Evolutionary conservation across 352 stramenopile species (phyloP).

Genomic region (Plasmopara muralis): DNA sequence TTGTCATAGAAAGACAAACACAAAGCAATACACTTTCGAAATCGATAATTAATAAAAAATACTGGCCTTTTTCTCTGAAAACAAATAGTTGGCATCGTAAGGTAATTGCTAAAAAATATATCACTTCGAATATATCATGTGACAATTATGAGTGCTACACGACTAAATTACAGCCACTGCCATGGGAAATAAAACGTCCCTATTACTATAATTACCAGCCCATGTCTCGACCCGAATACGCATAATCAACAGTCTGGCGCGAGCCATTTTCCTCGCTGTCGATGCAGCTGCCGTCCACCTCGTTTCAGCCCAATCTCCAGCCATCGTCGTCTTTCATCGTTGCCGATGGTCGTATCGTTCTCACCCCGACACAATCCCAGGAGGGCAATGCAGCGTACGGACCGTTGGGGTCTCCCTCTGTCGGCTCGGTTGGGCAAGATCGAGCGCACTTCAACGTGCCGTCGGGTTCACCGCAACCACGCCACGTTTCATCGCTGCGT

Average conservation of each 20-base stretch:
- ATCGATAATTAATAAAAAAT: too few species aligned
- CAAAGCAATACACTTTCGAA: too few species aligned
- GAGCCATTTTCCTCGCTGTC: background rate
- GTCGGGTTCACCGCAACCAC: slow-evolving; percentile 4
- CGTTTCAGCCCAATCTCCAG: slow-evolving; percentile 2
- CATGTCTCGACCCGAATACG: background rate
- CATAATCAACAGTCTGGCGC: background rate
- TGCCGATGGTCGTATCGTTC: slow-evolving; percentile 32
- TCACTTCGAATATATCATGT: too few species aligned
- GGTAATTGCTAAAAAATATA: too few species aligned
- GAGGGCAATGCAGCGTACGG: slow-evolving; percentile 24
- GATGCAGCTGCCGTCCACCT: slow-evolving; percentile 18
- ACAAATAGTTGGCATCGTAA: too few species aligned
- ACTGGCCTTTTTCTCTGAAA: too few species aligned
- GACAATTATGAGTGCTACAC: too few species aligned
- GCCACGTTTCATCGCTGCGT: slow-evolving; percentile 18
- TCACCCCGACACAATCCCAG: slow-evolving; percentile 26
- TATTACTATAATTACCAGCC: background rate
- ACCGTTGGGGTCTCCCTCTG: slow-evolving; percentile 29
- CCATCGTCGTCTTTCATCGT: slow-evolving; percentile 19
- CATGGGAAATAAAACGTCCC: background rate
- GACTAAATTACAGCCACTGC: too few species aligned
- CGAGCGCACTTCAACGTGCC: slow-evolving; percentile 12
- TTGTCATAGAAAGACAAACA: too few species aligned
- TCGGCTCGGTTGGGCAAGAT: slow-evolving; percentile 12